phyloP scores from a whole-genome alignment of 768 basidiomycete species.

The Suillus cothurnatus region DNA sequence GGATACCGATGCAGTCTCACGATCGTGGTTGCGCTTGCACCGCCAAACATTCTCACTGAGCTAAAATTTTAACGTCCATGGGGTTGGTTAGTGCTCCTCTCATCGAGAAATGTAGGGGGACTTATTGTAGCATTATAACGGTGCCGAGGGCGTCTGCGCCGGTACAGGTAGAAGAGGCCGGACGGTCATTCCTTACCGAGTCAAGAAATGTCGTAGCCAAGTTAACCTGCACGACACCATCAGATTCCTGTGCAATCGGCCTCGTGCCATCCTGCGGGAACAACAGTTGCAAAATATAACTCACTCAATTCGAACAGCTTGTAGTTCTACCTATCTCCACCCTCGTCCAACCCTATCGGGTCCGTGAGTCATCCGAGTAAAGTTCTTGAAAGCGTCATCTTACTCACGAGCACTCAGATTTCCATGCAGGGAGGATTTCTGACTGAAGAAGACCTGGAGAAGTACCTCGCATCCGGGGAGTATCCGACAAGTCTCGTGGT shows the following conservation, averaged over 20 bases:
- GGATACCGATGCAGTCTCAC: not conserved
- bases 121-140: not conserved
- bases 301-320: not conserved
- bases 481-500: not conserved
- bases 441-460: slow-evolving; percentile 8
- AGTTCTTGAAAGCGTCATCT: not conserved
- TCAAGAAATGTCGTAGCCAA: not conserved
- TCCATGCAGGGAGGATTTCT: not conserved
- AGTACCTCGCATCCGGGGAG: not conserved
- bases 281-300: slow-evolving; percentile 5
- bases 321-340: not conserved
- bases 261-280: slow-evolving; percentile 9
- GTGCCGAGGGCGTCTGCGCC: not conserved
- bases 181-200: slow-evolving; percentile 4
- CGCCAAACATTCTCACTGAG: not conserved
- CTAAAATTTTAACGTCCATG: not conserved
- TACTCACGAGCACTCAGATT: not conserved
- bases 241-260: slow-evolving; percentile 4
- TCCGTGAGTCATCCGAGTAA: not conserved
- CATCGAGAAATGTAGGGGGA: not conserved
- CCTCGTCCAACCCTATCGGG: not conserved
- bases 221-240: not conserved
- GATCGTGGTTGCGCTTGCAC: not conserved
- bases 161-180: slow-evolving; percentile 1
- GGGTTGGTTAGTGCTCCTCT: not conserved